Evolutionary conservation across 768 basidiomycete species (phyloP), one percentile per base, ranked within the genome.

Genomic region (Kwoniella dejecticola): DNA sequence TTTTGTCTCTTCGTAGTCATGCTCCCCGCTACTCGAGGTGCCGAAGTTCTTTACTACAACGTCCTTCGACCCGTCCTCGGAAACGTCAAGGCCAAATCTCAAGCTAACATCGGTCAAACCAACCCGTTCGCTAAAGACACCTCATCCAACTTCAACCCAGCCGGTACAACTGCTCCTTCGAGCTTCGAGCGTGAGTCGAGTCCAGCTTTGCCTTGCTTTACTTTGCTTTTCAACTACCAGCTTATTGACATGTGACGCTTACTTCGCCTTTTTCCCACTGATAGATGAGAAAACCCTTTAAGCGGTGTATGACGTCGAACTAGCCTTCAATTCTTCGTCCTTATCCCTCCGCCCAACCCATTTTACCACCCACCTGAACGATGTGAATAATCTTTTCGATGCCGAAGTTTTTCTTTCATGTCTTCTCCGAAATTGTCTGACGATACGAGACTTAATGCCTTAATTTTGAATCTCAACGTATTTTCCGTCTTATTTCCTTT

Each of bases 31-130:
- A 75, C 76, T 57, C 76, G 95, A 88, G 95, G 95, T 67, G 95
- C 95, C 46, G 88, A 90, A 84, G 81, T 83, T 58, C 82, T 89
- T 40, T 95, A 96, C 82, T 79, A 83, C 72, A 82, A 83, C 69
- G 82, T 89, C 59, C 80, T 97, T 78, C 89, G 89, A 79, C 94
- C 92, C 40, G 79, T 91, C 50, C 84, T 96, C 71, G 81, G 83
- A 67, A 89, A 88, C 80, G 76, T 86, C 70, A 82, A 65, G 52
- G 46, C 57, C 24, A 61, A 69, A 46, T 59, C 70, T 50, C 55
- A 62, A 44, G 63, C 55, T 8, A 52, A 64, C 41, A 81, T 80
- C 24, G 79, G 82, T 60, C 82, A 82, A 55, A 81, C 82, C 38
- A 79, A 81, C 12, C 80, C 83, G 38, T 71, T 70, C 69, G 53